Conservation (phyloP, 441 rosid genomes). For the Corymbia citriodora region DNA sequence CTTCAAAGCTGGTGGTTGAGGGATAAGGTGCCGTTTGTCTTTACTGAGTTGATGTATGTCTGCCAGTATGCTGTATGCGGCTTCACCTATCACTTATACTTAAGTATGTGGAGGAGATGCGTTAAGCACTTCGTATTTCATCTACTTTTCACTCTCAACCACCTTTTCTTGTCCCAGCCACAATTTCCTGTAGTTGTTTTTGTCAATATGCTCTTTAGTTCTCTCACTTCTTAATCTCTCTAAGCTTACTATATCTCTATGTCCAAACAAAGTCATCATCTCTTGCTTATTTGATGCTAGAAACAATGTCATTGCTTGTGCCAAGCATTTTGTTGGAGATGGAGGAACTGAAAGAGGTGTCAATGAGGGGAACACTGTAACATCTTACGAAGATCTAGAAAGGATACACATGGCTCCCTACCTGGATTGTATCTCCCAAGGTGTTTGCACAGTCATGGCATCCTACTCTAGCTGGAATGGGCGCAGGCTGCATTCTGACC, state of each 20-base stretch:
- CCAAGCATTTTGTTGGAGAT: constrained; percentile 96
- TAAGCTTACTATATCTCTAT: not conserved
- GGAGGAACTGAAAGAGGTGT: constrained; percentile 76
- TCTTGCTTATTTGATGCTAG: constrained; percentile 30
- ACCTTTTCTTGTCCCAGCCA: not conserved
- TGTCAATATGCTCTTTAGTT: not conserved
- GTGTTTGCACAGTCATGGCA: constrained; percentile 87
- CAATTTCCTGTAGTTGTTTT: not conserved
- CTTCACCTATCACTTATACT: not conserved
- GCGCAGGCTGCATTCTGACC: constrained; percentile 46
- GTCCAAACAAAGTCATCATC: not conserved
- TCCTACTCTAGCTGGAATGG: constrained; percentile 92
- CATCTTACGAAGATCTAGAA: constrained; percentile 63
- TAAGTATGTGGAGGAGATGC: not conserved
- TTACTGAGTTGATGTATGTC: not conserved
- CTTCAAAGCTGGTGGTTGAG: not conserved
- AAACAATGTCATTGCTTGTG: constrained; percentile 77
- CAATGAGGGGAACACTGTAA: constrained; percentile 70
- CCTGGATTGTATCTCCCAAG: constrained; percentile 69
- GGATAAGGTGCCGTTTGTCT: not conserved
- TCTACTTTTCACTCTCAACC: not conserved
- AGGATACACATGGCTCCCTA: constrained; percentile 72
- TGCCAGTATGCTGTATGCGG: not conserved
- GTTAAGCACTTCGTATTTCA: not conserved
- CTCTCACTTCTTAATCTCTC: not conserved